Evolutionary conservation across 2,329 filamentous ascomycete species (phyloP).

Genomic region (Davidsoniella neocaledoniae): DNA sequence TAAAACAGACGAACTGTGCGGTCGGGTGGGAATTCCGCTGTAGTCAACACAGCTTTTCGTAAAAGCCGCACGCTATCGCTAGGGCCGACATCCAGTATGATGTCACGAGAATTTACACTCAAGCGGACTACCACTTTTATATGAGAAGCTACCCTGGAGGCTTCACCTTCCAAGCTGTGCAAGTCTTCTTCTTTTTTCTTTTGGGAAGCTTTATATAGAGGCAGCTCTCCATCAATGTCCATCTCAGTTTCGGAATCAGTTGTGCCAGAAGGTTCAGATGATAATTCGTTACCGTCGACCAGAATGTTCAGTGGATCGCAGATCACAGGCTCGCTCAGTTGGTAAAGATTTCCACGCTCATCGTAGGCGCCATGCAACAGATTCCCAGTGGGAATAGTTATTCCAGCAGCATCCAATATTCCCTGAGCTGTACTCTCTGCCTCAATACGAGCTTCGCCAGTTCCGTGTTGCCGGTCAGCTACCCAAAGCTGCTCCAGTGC

Average conservation of each 20-base stretch:
- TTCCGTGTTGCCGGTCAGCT: constrained; percentile 24
- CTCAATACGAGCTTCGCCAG: constrained; percentile 20
- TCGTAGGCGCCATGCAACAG: constrained; percentile 59
- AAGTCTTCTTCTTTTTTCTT: too few species aligned
- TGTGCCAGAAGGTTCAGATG: too few species aligned
- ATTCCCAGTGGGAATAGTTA: constrained; percentile 58
- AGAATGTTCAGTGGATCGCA: constrained; percentile 42
- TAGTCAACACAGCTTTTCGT: constrained; percentile 39
- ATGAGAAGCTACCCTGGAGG: too few species aligned
- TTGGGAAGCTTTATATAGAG: too few species aligned
- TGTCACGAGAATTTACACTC: constrained; percentile 49
- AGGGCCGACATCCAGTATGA: constrained; percentile 39
- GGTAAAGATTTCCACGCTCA: constrained; percentile 50
- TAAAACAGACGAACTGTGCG: constrained; percentile 58
- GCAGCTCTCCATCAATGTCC: too few species aligned
- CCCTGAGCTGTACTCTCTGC: constrained; percentile 55
- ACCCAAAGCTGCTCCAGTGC: constrained; percentile 53
- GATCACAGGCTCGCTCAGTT: constrained; percentile 50
- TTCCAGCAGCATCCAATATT: constrained; percentile 61
- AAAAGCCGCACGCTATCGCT: constrained; percentile 49
- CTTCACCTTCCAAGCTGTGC: too few species aligned
- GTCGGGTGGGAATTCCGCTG: constrained; percentile 42
- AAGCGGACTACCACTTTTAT: constrained; percentile 32
- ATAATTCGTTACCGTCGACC: too few species aligned
- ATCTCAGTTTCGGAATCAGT: too few species aligned